Conservation (phyloP, 176 grass and related monocot species). For the Eragrostis curvula region DNA sequence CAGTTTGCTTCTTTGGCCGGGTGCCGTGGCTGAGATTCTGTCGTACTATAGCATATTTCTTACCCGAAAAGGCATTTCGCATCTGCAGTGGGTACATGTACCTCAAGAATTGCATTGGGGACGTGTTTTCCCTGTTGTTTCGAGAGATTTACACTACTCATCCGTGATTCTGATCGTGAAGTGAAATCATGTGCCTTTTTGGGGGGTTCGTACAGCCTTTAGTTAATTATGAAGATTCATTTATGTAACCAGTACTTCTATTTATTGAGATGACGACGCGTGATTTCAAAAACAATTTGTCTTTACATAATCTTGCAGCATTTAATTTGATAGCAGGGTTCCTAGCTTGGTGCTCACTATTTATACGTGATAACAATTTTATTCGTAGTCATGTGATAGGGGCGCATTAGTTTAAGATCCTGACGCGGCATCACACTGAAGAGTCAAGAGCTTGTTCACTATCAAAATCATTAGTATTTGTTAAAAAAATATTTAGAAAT, state of each 20-base stretch:
- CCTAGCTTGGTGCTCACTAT: not conserved
- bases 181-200: slow-evolving; percentile 11
- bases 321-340: not conserved
- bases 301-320: not conserved
- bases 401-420: not conserved
- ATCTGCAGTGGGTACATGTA: not conserved
- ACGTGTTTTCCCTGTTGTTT: not conserved
- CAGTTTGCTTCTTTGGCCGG: not conserved
- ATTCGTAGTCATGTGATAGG: not conserved
- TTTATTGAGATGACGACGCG: slow-evolving; percentile 15
- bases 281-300: slow-evolving; percentile 19
- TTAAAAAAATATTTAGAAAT: too few relatives aligned
- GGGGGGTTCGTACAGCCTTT: not conserved
- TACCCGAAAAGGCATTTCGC: not conserved
- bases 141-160: not conserved
- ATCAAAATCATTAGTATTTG: too few relatives aligned
- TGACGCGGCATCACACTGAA: not conserved
- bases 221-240: too few relatives aligned
- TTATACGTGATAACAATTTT: not conserved
- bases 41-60: not conserved
- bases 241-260: slow-evolving; percentile 20
- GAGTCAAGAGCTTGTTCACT: too few relatives aligned
- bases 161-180: not conserved
- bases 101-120: not conserved
- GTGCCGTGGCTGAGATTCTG: too few relatives aligned